Percentiles rank a stretch among this genome's conserved stretches.
These are phyloP conservation scores for Aspergillus pseudoterreus DNA, from an alignment of 2,329 filamentous ascomycete species.

Conservation along the genomic window DNA sequence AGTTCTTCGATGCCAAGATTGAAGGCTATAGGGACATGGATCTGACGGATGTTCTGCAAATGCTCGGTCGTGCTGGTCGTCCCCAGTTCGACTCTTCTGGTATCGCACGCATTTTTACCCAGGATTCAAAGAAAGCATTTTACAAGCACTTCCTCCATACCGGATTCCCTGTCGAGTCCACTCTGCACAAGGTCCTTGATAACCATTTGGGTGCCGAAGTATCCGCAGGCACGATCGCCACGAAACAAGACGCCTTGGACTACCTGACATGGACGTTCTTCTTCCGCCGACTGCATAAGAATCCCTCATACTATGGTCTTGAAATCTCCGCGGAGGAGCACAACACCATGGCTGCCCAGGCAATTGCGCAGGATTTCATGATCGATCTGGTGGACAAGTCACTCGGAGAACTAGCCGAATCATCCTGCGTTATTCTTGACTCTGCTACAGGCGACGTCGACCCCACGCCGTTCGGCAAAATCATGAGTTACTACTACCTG, in stretches of 20 bases:
- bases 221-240: conserved; percentile 84
- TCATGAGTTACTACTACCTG: conserved; percentile 99
- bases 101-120: conserved; percentile 94
- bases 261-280: conserved; percentile 99
- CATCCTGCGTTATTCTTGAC: conserved; percentile 76
- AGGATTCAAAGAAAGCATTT: conserved; percentile 96
- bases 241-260: conserved; percentile 94
- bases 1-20: conserved; percentile 96
- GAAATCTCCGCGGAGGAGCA: conserved; percentile 91
- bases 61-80: conserved; percentile 91
- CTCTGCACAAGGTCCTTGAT: conserved; percentile 90
- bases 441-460: conserved; percentile 81
- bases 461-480: conserved; percentile 87
- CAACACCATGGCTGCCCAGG: conserved; percentile 79
- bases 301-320: conserved; percentile 94
- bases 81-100: conserved; percentile 96
- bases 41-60: conserved; percentile 93
- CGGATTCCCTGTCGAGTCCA: conserved; percentile 95
- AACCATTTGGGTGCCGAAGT: conserved; percentile 96
- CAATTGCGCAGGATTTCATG: conserved; percentile 91
- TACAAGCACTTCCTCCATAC: conserved; percentile 99
- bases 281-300: conserved; percentile 95
- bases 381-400: conserved; percentile 86
- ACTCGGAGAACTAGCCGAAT: conserved; percentile 74
- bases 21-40: conserved; percentile 99